Conservation (phyloP, 2,329 filamentous ascomycete species). For the Phyllosticta citribraziliensis region DNA sequence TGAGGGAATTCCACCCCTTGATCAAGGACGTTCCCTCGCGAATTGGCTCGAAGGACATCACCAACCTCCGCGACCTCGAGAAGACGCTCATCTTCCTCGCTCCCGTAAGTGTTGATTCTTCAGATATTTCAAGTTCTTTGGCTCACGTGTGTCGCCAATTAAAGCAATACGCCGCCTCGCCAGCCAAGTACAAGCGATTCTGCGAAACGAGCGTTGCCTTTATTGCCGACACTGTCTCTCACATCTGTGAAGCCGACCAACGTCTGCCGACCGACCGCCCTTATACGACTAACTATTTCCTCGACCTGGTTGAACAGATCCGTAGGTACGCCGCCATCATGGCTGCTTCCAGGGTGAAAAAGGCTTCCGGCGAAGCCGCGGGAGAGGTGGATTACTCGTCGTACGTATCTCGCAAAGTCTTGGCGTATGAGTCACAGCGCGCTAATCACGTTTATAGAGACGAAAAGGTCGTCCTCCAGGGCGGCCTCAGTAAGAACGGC, state of each 20-base stretch:
- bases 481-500: constrained; percentile 72
- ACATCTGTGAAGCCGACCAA: constrained; percentile 77
- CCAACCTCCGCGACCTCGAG: constrained; percentile 85
- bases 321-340: constrained; percentile 74
- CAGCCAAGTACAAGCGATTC: constrained; percentile 73
- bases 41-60: constrained; percentile 76
- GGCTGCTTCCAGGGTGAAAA: constrained; percentile 60
- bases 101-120: constrained; percentile 67
- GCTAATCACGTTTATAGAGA: constrained; percentile 33
- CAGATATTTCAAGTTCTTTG: constrained; percentile 45
- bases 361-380: constrained; percentile 44
- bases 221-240: constrained; percentile 80
- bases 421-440: constrained; percentile 16
- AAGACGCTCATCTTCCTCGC: constrained; percentile 86
- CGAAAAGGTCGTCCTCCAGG: constrained; percentile 70
- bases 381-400: constrained; percentile 43
- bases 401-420: constrained; percentile 25
- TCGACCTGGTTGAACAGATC: constrained; percentile 92
- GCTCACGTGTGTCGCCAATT: constrained; percentile 49
- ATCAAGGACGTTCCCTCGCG: constrained; percentile 68
- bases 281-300: constrained; percentile 93
- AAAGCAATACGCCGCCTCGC: constrained; percentile 64
- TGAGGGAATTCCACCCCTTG: constrained; percentile 74
- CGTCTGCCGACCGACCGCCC: constrained; percentile 74
- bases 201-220: constrained; percentile 84